Percentiles rank a stretch among this genome's conserved stretches.
Evolutionary conservation across 129 eudicot species (phyloP).

Genomic region (Flaveria linearis): DNA sequence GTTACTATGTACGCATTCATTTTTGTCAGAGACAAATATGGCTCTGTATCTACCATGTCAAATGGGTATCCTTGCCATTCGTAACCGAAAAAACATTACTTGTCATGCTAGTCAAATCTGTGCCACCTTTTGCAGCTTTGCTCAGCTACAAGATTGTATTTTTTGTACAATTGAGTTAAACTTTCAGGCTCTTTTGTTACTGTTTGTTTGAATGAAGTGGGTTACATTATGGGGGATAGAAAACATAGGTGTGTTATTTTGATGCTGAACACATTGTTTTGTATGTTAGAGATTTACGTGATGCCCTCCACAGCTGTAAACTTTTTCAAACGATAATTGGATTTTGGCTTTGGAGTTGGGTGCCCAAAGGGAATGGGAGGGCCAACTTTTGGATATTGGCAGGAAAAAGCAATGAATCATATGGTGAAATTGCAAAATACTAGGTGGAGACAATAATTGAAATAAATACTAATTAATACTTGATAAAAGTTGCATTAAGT

Average conservation of each 20-base stretch:
- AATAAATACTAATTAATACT: neutral
- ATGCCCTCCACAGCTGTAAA: neutral
- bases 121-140: neutral
- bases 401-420: neutral
- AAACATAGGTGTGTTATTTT: neutral
- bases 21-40: neutral
- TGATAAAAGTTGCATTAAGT: neutral
- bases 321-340: slow-evolving; percentile 1
- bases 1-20: neutral
- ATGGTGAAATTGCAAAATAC: neutral
- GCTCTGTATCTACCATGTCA: slow-evolving; percentile 14
- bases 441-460: neutral
- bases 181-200: slow-evolving; percentile 11
- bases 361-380: neutral
- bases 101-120: neutral
- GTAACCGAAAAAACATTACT: neutral
- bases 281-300: slow-evolving; percentile 1
- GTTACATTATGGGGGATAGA: neutral
- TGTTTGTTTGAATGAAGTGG: slow-evolving; percentile 15
- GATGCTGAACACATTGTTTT: neutral
- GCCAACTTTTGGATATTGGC: neutral
- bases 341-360: slow-evolving; percentile 6
- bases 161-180: neutral
- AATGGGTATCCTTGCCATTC: neutral
- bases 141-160: slow-evolving; percentile 8